Evolutionary conservation across 192 early-diverging fungal genomes (phyloP), one percentile per base, ranked within the genome.

Genomic region (Glomus cerebriforme): DNA sequence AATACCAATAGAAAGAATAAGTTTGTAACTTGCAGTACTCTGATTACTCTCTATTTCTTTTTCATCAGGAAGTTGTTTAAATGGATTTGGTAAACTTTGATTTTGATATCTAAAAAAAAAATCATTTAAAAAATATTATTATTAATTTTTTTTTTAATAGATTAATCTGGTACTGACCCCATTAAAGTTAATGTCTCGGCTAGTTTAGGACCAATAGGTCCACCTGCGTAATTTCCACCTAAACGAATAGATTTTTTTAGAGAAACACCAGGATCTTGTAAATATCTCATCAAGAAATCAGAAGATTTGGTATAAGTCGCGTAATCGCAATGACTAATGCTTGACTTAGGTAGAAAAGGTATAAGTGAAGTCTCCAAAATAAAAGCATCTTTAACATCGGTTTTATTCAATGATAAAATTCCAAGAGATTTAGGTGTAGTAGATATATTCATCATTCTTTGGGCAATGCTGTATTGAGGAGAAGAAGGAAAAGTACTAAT

Each of bases 251-350:
- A 79, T 34, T 79, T 19, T 24, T 59, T n/a, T 19, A 87, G 49
- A 22, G 71, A 58, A 24, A 87, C 65, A 45, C 86, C 86, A 24
- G 59, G 79, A 24, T 85, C 79, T 43, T 75, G 62, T 65, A 83
- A 73, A 63, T 81, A 87, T 19, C 78, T 73, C 86, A 87, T 87
- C 3, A 87, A 72, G 75, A 83, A 87, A 70, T 87, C 84, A n/a
- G 49, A 17, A 24, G 76, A 75, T 24, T 73, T 74, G 1, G 77
- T 24, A 66, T 85, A 87, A 17, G 49, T 60, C 3, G 7, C 10
- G 35, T 81, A 81, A 64, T 87, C 86, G 29, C 85, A 76, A 75
- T 87, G 86, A 13, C 82, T 79, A 4, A 87, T 35, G 34, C 81
- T 81, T 7, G 86, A 87, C 2, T 84, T 84, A 27, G 47, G 26